Conservation (phyloP, 345 rosid genomes). For the Euclidium syriacum region DNA sequence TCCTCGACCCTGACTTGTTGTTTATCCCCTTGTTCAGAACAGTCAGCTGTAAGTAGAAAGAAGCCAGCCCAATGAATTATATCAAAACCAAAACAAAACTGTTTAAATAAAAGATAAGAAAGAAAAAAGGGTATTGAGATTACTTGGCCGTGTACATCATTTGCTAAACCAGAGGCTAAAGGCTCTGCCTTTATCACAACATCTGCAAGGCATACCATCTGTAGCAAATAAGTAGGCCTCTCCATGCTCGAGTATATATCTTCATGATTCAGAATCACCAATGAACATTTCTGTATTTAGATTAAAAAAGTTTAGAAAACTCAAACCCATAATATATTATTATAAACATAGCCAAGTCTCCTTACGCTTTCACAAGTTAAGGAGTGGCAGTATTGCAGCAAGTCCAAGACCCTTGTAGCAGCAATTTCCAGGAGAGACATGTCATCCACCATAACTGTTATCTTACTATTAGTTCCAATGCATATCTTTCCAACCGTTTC, state of each 20-base stretch:
- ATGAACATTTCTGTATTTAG: conserved; percentile 60
- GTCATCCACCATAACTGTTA: conserved; percentile 83
- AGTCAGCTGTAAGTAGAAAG: conserved; percentile 47
- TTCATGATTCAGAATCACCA: conserved; percentile 64
- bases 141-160: conserved; percentile 96
- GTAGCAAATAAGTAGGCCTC: conserved; percentile 43
- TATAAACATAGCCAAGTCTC: not conserved
- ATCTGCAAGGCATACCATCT: conserved; percentile 70
- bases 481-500: conserved; percentile 40
- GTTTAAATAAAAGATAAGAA: not conserved
- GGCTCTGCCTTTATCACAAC: conserved; percentile 75
- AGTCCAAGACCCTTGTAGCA: conserved; percentile 61
- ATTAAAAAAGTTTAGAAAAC: conserved; percentile 17
- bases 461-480: conserved; percentile 33
- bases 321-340: not conserved
- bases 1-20: conserved; percentile 29
- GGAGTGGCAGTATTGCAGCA: conserved; percentile 78
- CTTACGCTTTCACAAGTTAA: conserved; percentile 76
- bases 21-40: conserved; percentile 47
- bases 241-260: conserved; percentile 64
- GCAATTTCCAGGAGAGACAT: conserved; percentile 80
- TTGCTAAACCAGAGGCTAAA: conserved; percentile 85
- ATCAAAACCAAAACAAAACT: not conserved
- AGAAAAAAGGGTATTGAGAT: not conserved
- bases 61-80: not conserved